Percentiles rank a stretch among this genome's conserved stretches.
Evolutionary conservation across 2,329 filamentous ascomycete species (phyloP).

Genomic region (Akanthomyces dipterigenus): DNA sequence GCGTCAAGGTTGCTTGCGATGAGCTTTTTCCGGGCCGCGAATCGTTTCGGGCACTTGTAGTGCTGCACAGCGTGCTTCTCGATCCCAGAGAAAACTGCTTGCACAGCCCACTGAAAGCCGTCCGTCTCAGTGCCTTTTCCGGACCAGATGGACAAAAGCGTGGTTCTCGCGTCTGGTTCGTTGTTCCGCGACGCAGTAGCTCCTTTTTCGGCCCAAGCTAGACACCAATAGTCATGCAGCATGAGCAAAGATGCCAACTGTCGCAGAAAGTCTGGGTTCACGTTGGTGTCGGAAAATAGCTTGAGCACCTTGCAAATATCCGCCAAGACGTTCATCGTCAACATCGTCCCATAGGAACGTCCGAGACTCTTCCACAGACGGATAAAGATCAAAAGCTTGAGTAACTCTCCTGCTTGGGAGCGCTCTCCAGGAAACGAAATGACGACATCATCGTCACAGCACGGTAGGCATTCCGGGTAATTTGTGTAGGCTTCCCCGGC

Average conservation of each 20-base stretch:
- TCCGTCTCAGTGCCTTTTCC: background rate
- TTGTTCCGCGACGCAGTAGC: background rate
- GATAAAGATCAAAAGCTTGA: conserved; percentile 1
- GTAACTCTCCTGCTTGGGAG: background rate
- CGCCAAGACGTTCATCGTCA: background rate
- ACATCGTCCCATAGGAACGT: background rate
- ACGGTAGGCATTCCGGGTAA: conserved; percentile 4
- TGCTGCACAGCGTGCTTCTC: background rate
- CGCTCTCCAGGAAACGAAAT: background rate
- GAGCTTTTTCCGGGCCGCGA: background rate
- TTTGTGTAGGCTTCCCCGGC: background rate
- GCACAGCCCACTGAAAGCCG: conserved; percentile 1
- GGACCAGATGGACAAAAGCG: conserved; percentile 4
- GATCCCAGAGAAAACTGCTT: background rate
- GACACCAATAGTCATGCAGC: background rate
- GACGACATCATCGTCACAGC: background rate
- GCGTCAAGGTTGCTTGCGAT: background rate
- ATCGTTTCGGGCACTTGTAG: conserved; percentile 1
- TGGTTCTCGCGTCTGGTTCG: background rate
- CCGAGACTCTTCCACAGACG: background rate
- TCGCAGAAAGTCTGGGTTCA: conserved; percentile 8
- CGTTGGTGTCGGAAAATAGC: conserved; percentile 4
- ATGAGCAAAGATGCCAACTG: conserved; percentile 6
- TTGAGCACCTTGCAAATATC: background rate
- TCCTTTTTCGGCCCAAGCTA: background rate